A percentile compares a stretch with the other conserved stretches of the same genome.
Evolutionary conservation across 1,284 basidiomycete genomes (phyloP).

Genomic region (Moesziomyces sp.): DNA sequence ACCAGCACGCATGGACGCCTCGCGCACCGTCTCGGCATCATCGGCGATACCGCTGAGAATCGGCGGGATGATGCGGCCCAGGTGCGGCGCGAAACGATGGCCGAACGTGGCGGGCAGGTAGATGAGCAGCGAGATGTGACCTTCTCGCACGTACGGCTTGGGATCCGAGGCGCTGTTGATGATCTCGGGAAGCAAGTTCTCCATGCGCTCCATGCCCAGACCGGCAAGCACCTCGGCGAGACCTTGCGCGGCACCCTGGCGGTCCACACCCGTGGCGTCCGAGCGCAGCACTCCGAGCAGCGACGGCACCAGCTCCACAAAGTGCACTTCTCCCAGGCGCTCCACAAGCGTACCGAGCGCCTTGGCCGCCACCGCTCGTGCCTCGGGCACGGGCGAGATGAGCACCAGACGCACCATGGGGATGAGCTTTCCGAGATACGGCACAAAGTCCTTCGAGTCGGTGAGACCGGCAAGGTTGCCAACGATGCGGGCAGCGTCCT

Average conservation of each 20-base stretch:
- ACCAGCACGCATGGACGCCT: constrained; percentile 98
- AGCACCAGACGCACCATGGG: constrained; percentile 92
- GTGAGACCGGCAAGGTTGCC: constrained; percentile 92
- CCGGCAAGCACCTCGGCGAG: constrained; percentile 94
- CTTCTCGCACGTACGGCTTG: constrained; percentile 91
- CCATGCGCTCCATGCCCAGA: constrained; percentile 95
- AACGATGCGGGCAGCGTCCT: constrained; percentile 95
- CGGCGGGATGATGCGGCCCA: constrained; percentile 92
- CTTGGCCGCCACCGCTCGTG: constrained; percentile 95
- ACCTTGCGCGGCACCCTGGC: constrained; percentile 97
- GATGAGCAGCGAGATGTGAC: constrained; percentile 97
- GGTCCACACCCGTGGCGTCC: constrained; percentile 93
- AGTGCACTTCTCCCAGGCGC: constrained; percentile 91
- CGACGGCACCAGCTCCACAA: constrained; percentile 93
- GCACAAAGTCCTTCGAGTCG: constrained; percentile 95
- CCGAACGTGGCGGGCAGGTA: constrained; percentile 97
- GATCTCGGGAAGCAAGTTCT: constrained; percentile 92
- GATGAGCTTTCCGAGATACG: constrained; percentile 86
- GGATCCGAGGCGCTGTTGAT: constrained; percentile 90
- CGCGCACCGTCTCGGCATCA: constrained; percentile 86
- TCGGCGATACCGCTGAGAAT: constrained; percentile 94
- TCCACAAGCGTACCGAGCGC: constrained; percentile 97
- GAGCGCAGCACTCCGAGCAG: constrained; percentile 89
- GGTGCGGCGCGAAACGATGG: constrained; percentile 88
- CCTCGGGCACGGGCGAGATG: constrained; percentile 90